Evolutionary conservation across 306 rosid species (phyloP), one percentile per base, ranked within the genome.

Genomic region (Prunus mume): DNA sequence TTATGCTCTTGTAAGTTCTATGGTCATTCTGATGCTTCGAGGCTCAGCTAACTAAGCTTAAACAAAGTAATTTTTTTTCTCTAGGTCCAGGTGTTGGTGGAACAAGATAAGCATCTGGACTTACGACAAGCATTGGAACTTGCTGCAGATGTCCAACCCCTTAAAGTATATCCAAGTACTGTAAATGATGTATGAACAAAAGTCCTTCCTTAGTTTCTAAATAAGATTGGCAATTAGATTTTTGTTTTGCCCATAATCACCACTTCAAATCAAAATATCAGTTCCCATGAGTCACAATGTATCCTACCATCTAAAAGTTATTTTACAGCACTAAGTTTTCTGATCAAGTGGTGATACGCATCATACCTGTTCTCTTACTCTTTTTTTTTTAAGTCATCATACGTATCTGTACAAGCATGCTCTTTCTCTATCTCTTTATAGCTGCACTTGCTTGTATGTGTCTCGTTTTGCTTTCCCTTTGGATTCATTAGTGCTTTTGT

Each of bases 71-170:
- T 46, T 25, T 61, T 80, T 32, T 84, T 73, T 15, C 73, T 87
- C 55, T 83, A 91, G 97, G 97, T 94, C 79, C 98, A 94, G 78
- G 68, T 94, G 82, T 80, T 91, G 91, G 93, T 91, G 84, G 97
- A 94, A 69, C 88, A 85, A 79, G 85, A 91, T 75, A 89, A 90
- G 81, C 86, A 87, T 81, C 87, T 94, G 73, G 88, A 91, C 76
- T 86, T 94, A 80, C 83, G 75, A 76, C 84, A 72, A 81, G 97
- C 97, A 68, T 87, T 94, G 80, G 82, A 84, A 81, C 96, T 94
- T 67, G 95, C 96, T 64, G 95, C 96, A 32, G 85, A 83, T 71
- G 87, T 77, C 79, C 97, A 91, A 79, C 86, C 91, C 74, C 43
- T 90, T 73, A 77, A 89, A 87, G 91, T 90, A 20, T 91, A 89